These are phyloP conservation scores for Sclerotinia glacialis DNA, from an alignment of 2,329 filamentous ascomycete genomes.

Conservation along the genomic window DNA sequence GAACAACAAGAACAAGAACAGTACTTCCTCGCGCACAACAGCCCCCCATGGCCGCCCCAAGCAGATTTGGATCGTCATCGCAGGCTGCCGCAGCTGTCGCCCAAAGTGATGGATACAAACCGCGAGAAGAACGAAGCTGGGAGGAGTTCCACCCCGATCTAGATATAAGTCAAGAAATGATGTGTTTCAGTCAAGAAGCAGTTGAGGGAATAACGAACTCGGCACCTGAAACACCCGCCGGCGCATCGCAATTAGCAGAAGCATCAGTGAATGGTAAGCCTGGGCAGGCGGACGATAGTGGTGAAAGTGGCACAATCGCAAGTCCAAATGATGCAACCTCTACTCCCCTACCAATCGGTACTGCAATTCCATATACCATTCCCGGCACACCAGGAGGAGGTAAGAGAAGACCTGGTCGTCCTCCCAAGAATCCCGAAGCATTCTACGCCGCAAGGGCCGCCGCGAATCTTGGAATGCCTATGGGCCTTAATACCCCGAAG, in stretches of 20 bases:
- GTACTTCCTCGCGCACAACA: conserved; percentile 50
- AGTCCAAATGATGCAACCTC: conserved; percentile 33
- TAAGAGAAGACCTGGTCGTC: conserved; percentile 61
- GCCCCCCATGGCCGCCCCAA: conserved; percentile 43
- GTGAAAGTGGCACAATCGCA: conserved; percentile 30
- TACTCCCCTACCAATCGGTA: conserved; percentile 31
- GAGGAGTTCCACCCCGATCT: conserved; percentile 96
- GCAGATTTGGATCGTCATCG: conserved; percentile 35
- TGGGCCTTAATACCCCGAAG: conserved; percentile 16
- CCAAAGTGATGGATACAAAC: conserved; percentile 95
- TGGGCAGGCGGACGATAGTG: conserved; percentile 30
- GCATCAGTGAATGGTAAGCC: conserved; percentile 44
- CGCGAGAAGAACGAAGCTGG: conserved; percentile 93
- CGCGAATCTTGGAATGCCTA: conserved; percentile 35
- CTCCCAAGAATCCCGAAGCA: conserved; percentile 59
- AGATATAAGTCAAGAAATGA: conserved; percentile 79
- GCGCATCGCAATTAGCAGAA: conserved; percentile 40
- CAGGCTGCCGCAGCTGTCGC: conserved; percentile 87
- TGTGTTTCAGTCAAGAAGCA: conserved; percentile 77
- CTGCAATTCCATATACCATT: conserved; percentile 28
- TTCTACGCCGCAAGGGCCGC: conserved; percentile 52
- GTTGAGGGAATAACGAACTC: conserved; percentile 70
- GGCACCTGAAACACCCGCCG: conserved; percentile 42
- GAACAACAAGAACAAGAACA: conserved; percentile 54
- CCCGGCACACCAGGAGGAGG: conserved; percentile 43